Evolutionary conservation across 2,329 filamentous ascomycete genomes (phyloP), one percentile per base, ranked within the genome.

Genomic region (Aspergillus versicolor): DNA sequence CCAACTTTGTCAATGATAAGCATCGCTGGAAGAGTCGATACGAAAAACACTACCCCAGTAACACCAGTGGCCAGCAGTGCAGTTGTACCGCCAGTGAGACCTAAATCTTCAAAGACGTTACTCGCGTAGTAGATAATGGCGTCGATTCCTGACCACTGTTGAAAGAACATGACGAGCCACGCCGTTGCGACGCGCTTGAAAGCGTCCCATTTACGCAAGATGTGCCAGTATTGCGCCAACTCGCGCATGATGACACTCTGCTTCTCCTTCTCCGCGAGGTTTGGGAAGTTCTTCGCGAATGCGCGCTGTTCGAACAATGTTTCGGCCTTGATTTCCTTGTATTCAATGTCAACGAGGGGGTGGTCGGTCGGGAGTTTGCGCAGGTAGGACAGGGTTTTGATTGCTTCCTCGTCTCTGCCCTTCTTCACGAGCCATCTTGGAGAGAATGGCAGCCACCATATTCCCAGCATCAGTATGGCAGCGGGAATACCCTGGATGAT

Each of bases 371-470:
- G 65, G 2, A 66, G 27, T 47, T 68, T 67, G 19, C 67, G 61
- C 55, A 70, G 63, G 61, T 63, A 67, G 21, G 67, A 60, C 17
- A 70, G 56, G 0, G 66, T 67, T 11, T 61, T 24, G 41, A 64
- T 65, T 2, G 66, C 65, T 48, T 84, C 81, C 5, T 79, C 70
- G 43, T 83, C 75, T 3, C 78, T 73, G 19, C 75, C 76, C 54
- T 77, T 68, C 44, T 74, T 76, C 5, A 77, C 75, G 8, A 84
- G 75, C 75, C 82, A 84, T 15, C 82, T 75, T 0, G 82, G 82
- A 0, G 81, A 84, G 62, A 79, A 84, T 0, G 83, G 83, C 60
- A 83, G 73, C 62, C 81, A 81, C 61, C 72, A 67, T 51, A 76
- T 71, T 15, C 74, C 73, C 30, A 69, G 65, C 8, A 71, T 66